Evolutionary conservation across 768 basidiomycete genomes (phyloP).

Genomic region (Rhodotorula babjevae): DNA sequence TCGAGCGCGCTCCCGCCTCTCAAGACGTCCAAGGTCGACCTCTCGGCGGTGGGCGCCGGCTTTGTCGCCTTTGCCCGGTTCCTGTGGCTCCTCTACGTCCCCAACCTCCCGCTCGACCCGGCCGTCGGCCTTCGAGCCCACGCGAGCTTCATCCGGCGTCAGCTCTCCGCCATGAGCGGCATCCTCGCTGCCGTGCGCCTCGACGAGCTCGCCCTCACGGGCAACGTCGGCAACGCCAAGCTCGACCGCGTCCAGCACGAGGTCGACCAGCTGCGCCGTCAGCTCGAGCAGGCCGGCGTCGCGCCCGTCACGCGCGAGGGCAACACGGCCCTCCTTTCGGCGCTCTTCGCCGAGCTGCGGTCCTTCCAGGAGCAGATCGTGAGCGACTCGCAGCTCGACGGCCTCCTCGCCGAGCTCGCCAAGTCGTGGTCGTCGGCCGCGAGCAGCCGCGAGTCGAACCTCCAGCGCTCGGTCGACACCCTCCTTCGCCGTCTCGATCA

Average conservation of each 20-base stretch:
- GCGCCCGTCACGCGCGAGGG: constrained; percentile 41
- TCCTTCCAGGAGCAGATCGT: constrained; percentile 65
- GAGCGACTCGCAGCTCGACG: constrained; percentile 53
- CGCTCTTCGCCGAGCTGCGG: constrained; percentile 54
- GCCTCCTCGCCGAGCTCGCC: constrained; percentile 21
- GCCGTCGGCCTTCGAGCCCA: constrained; percentile 56
- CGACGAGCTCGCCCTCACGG: constrained; percentile 58
- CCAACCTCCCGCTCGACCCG: constrained; percentile 81
- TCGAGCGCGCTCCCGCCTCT: constrained; percentile 36
- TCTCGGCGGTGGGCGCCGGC: constrained; percentile 9
- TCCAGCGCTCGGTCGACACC: constrained; percentile 72
- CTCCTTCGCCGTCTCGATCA: constrained; percentile 68
- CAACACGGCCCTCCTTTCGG: constrained; percentile 44
- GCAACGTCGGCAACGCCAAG: constrained; percentile 56
- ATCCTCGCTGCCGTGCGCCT: constrained; percentile 52
- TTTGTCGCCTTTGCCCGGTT: constrained; percentile 44
- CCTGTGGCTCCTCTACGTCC: constrained; percentile 69
- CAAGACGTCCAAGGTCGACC: not conserved
- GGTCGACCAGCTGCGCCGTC: constrained; percentile 36
- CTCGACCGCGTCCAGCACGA: constrained; percentile 51
- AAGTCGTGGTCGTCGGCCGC: constrained; percentile 2
- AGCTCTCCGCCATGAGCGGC: constrained; percentile 47
- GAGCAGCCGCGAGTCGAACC: constrained; percentile 47
- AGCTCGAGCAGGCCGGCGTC: constrained; percentile 40
- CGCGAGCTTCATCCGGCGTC: constrained; percentile 29